Percentiles rank a stretch among this genome's conserved stretches.
Evolutionary conservation across 2,329 filamentous ascomycete genomes (phyloP).

Genomic region (Hortaea werneckii): DNA sequence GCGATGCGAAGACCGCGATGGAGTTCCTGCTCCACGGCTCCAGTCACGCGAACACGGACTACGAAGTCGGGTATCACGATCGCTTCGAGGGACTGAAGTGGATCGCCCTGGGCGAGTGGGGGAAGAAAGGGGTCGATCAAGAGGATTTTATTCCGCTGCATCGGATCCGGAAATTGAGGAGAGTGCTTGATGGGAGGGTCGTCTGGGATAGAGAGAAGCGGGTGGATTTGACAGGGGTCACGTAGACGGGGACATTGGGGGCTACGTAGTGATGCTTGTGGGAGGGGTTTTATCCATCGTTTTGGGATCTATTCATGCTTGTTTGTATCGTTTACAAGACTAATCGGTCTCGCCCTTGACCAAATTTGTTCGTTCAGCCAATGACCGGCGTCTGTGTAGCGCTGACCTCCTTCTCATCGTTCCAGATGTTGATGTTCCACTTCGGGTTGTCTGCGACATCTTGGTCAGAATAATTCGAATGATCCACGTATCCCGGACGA

Average conservation of each 20-base stretch:
- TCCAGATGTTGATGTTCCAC: conserved; percentile 1
- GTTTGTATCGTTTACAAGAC: neutral
- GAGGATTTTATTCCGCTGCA: conserved; percentile 49
- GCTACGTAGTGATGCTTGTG: too few relatives aligned
- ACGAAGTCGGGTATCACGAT: conserved; percentile 45
- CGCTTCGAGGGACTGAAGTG: conserved; percentile 41
- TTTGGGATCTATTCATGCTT: too few relatives aligned
- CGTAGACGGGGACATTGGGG: neutral
- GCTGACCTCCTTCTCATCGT: neutral
- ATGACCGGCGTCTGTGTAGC: neutral
- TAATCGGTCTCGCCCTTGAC: neutral
- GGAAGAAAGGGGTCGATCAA: conserved; percentile 36
- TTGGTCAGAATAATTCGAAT: neutral
- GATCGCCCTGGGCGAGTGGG: conserved; percentile 27
- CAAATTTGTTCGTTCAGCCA: neutral
- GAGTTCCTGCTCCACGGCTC: too few relatives aligned
- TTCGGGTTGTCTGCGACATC: neutral
- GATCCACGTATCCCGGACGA: neutral
- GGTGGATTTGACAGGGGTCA: conserved; percentile 6
- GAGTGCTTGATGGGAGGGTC: conserved; percentile 26
- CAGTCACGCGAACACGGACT: conserved; percentile 23
- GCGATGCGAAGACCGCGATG: too few relatives aligned
- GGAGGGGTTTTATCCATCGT: too few relatives aligned
- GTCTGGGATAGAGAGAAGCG: conserved; percentile 41
- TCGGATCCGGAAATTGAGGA: conserved; percentile 42